Evolutionary conservation across 306 rosid species (phyloP).

Genomic region (Psophocarpus tetragonolobus): DNA sequence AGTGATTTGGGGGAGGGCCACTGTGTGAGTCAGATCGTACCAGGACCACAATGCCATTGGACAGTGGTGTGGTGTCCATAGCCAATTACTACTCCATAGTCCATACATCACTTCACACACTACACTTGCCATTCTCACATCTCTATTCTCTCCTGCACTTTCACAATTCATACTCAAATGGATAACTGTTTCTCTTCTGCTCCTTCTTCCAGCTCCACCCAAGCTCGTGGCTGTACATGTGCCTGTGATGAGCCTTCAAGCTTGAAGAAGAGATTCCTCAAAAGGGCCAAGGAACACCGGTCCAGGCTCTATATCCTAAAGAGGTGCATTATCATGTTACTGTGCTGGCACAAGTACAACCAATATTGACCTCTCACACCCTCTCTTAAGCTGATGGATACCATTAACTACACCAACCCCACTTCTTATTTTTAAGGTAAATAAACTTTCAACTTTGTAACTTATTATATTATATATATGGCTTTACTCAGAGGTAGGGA

Average conservation of each 20-base stretch:
- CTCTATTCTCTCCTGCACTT: neutral
- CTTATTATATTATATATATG: neutral
- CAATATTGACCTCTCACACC: constrained; percentile 20
- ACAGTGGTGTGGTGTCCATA: neutral
- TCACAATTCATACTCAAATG: constrained; percentile 18
- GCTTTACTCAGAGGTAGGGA: neutral
- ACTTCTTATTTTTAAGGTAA: constrained; percentile 22
- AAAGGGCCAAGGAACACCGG: constrained; percentile 50
- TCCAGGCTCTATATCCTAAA: constrained; percentile 59
- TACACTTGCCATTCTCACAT: neutral
- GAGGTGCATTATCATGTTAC: constrained; percentile 58
- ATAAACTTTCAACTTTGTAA: neutral
- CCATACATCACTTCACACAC: neutral
- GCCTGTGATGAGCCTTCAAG: constrained; percentile 15
- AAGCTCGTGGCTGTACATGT: neutral
- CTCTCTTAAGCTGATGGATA: constrained; percentile 7
- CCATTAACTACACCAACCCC: constrained; percentile 35
- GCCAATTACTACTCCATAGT: neutral
- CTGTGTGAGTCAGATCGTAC: constrained; percentile 40
- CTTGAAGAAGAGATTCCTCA: constrained; percentile 53
- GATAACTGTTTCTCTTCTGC: constrained; percentile 31
- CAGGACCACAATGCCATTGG: constrained; percentile 37
- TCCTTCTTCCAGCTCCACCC: constrained; percentile 31
- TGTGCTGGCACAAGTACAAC: constrained; percentile 63
- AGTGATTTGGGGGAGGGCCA: constrained; percentile 36